phyloP scores from a whole-genome alignment of 768 basidiomycete species.

The Leccinum ochraceum region DNA sequence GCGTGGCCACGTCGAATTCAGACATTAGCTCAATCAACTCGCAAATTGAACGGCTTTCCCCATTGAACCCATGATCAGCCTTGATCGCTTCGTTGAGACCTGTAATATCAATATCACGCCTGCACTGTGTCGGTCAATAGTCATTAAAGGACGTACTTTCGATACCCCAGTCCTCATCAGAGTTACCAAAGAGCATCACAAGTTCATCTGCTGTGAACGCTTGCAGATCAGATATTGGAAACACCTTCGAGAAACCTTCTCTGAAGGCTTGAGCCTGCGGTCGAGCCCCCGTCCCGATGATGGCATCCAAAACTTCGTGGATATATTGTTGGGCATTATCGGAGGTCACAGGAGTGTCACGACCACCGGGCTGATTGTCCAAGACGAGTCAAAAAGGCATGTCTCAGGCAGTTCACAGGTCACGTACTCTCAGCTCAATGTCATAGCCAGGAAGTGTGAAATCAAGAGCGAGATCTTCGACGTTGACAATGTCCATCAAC shows the following conservation, averaged over 20 bases:
- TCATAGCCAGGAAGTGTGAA: conserved; percentile 97
- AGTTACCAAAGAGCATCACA: conserved; percentile 94
- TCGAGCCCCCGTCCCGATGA: conserved; percentile 77
- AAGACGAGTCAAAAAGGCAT: not conserved
- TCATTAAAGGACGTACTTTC: conserved; percentile 65
- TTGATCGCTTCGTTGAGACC: conserved; percentile 89
- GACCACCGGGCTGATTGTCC: conserved; percentile 66
- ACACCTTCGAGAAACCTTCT: conserved; percentile 94
- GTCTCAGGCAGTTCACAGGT: not conserved
- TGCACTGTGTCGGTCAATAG: not conserved
- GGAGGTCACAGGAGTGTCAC: conserved; percentile 76
- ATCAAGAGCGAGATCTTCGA: conserved; percentile 91
- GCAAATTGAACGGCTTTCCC: conserved; percentile 88
- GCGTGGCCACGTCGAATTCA: conserved; percentile 66
- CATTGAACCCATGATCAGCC: conserved; percentile 98
- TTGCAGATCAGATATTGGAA: conserved; percentile 87
- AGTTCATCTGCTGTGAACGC: conserved; percentile 94
- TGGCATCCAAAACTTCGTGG: conserved; percentile 80
- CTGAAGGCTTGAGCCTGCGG: conserved; percentile 89
- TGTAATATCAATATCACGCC: conserved; percentile 31
- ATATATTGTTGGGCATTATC: conserved; percentile 92
- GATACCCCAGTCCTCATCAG: conserved; percentile 94
- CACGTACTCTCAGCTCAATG: conserved; percentile 80
- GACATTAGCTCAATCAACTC: conserved; percentile 87
- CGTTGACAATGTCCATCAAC: conserved; percentile 58